Evolutionary conservation across 2,329 filamentous ascomycete genomes (phyloP).

Genomic region (Fusarium xyrophilum): DNA sequence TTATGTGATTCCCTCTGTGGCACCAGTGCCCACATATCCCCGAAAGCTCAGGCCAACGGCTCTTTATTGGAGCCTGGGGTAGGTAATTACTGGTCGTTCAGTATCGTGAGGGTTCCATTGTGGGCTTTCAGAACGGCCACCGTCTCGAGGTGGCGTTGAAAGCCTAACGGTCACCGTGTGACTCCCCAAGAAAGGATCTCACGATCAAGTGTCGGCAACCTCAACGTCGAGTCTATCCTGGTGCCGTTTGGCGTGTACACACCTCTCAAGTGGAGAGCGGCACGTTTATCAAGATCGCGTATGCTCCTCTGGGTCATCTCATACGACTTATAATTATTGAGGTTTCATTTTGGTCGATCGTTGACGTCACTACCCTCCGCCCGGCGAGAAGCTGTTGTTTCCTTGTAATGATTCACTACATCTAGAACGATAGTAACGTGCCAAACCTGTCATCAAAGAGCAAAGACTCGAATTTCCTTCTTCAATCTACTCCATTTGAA

Average conservation of each 20-base stretch:
- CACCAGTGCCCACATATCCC: conserved; percentile 24
- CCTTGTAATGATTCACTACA: neutral
- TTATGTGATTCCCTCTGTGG: neutral
- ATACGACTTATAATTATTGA: neutral
- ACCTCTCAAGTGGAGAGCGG: conserved; percentile 11
- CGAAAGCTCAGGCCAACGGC: conserved; percentile 23
- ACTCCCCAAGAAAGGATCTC: conserved; percentile 11
- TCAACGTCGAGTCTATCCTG: conserved; percentile 12
- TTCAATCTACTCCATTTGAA: neutral
- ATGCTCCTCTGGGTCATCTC: neutral
- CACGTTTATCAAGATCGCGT: conserved; percentile 12
- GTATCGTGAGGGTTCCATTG: conserved; percentile 19
- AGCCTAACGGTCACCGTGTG: conserved; percentile 29
- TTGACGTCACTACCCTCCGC: neutral
- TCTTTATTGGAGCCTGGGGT: conserved; percentile 9
- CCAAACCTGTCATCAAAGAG: neutral
- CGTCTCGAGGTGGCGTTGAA: conserved; percentile 17
- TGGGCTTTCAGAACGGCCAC: conserved; percentile 29
- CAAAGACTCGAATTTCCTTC: neutral
- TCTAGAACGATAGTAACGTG: neutral
- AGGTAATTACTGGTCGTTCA: neutral
- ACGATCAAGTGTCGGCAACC: conserved; percentile 8
- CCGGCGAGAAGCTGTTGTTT: neutral
- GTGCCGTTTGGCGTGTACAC: conserved; percentile 3
- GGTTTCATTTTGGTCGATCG: neutral